Evolutionary conservation across 2,329 filamentous ascomycete genomes (phyloP), one percentile per base, ranked within the genome.

Genomic region (Paecilomyces dactylethromorphus): DNA sequence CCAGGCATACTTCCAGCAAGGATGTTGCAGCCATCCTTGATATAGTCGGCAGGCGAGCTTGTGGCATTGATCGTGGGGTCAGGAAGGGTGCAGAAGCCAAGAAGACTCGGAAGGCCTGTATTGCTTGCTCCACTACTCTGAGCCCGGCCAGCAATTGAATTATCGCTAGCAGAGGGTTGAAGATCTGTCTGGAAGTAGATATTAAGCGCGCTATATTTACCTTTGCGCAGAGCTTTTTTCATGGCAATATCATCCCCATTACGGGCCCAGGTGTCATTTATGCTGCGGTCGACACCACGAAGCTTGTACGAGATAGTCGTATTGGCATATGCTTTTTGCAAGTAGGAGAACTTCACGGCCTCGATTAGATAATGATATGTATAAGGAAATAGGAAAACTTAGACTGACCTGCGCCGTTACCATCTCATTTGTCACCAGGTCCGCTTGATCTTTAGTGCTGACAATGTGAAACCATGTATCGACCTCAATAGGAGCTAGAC

Each of bases 161-260:
- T 56, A 33, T 66, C 64, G 12, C 59, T 64, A 5, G 66, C 55
- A 3, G 68, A 62, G 0, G 67, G 61, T 32, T 75, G 69, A 15
- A 85, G 75, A 58, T 84, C 76, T 32, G 80, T 81, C 69, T 85
- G 81, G 73, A 85, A 85, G 73, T 85, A 86, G 60, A 86, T 73
- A 68, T 86, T 86, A 35, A 85, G 75, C 1, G 79, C 78, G 45
- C 65, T 62, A 70, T 86, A 86, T 45, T 69, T 79, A 56, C 84
- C 83, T 59, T 77, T 72, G 22, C 82, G 81, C 2, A 85, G 78
- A 1, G 78, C 69, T 24, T 70, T 67, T 68, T 85, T 86, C 80
- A 85, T 82, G 10, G 62, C 74, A 53, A 78, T 66, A 62, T 80
- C 79, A 65, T 79, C 77, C 24, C 68, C 69, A 58, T 78, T 79